Evolutionary conservation across 371 early-diverging fungal species (phyloP), one percentile per base, ranked within the genome.

Genomic region (Mortierella sp.): DNA sequence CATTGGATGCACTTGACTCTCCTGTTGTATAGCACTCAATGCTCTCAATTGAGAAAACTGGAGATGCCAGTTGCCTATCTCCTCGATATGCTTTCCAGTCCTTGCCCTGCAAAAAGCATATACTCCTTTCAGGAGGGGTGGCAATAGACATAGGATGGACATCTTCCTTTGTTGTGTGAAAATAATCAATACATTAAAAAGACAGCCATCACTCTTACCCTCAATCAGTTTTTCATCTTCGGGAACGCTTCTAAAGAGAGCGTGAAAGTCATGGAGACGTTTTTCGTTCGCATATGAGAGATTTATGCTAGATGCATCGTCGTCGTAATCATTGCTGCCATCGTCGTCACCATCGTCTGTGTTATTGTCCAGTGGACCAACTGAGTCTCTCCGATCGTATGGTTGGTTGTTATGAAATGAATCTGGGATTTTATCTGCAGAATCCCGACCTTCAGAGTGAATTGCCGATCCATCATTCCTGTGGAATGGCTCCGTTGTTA

Each of bases 221-320:
- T 91, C 90, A 64, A 93, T 90, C 45, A 93, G 70, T 66, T 82
- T 83, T 70, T 91, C 93, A 6, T 87, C 86, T 23, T 88, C 87
- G n/a, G 92, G 91, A 2, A 93, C 87, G 69, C 88, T 88, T 51
- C 87, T 76, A 71, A 93, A 93, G 29, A 91, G 75, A 17, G 85
- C 55, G 74, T 93, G 93, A 66, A 91, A 91, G 54, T 93, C 93
- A 31, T 73, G 66, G 63, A 89, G 88, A 40, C 90, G 71, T 56
- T 87, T 87, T 35, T 83, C 86, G 61, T 82, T 89, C 22, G 90
- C 89, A 53, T 67, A 74, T 10, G 70, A 68, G 66, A 74, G 70
- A 32, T 45, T 51, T 51, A 75, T 80, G 58, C 28, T 62, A 3
- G 54, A 54, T 5, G 53, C 64, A 29, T 54, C 42, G 9, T 29